Evolutionary conservation across 495 filamentous ascomycete species (phyloP).

Genomic region (Aspergillus sclerotiicarbonarius): DNA sequence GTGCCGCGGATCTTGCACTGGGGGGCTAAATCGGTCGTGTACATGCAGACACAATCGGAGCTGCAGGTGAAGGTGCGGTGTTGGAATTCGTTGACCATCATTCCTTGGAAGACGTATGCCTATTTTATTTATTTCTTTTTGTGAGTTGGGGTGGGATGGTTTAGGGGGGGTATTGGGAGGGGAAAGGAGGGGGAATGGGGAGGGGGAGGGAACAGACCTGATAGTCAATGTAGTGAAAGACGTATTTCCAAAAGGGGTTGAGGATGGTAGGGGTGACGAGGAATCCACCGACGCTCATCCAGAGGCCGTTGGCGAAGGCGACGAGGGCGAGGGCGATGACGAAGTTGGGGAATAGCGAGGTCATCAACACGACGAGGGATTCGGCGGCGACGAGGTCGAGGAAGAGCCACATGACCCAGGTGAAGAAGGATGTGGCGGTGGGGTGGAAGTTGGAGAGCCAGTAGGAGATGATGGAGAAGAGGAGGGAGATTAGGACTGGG

Average conservation of each 20-base stretch:
- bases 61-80: slow-evolving; percentile 60
- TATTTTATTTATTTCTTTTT: too few relatives aligned
- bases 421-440: slow-evolving; percentile 64
- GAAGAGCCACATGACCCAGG: slow-evolving; percentile 84
- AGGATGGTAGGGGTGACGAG: slow-evolving; percentile 66
- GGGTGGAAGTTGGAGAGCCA: slow-evolving; percentile 77
- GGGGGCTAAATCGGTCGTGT: slow-evolving; percentile 55
- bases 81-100: slow-evolving; percentile 86
- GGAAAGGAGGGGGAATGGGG: not conserved
- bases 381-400: slow-evolving; percentile 79
- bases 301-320: slow-evolving; percentile 80
- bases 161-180: not conserved
- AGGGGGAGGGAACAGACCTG: slow-evolving; percentile 38
- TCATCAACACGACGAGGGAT: slow-evolving; percentile 72
- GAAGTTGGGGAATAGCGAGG: slow-evolving; percentile 71
- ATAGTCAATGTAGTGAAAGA: slow-evolving; percentile 82
- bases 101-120: slow-evolving; percentile 81
- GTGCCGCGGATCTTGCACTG: slow-evolving; percentile 67
- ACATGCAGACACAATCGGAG: slow-evolving; percentile 64
- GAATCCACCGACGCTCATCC: slow-evolving; percentile 84
- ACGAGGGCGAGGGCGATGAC: slow-evolving; percentile 72
- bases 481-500: slow-evolving; percentile 62
- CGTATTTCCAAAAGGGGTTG: slow-evolving; percentile 82
- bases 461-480: slow-evolving; percentile 74
- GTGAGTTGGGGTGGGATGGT: not conserved